Evolutionary conservation across 352 stramenopile genomes (phyloP), one percentile per base, ranked within the genome.

Genomic region (Phytophthora citricola): DNA sequence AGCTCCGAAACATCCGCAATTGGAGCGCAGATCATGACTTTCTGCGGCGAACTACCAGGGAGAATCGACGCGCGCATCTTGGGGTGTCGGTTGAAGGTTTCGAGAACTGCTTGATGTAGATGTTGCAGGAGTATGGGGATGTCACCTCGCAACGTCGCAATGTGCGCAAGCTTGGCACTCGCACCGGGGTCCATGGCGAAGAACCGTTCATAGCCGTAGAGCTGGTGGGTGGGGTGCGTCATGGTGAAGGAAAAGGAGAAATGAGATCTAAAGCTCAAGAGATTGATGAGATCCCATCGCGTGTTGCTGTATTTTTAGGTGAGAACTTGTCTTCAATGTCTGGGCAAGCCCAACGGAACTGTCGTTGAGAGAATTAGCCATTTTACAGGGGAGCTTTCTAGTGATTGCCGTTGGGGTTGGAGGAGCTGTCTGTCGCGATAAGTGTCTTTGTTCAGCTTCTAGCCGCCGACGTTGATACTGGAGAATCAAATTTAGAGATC

Each of bases 131-230:
- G 58, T 22, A 62, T 61, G 3, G 67, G 12, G 10, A 84, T 68
- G 45, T 85, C 75, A 12, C 81, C 81, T 17, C 70, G 77, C 10
- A 90, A 27, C 5, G 73, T 86, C 29, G 83, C 66, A 14, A 87
- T 69, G 50, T 87, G 78, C 12, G 79, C 79, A 3, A 90, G 63
- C 22, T 76, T 85, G 46, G 74, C 63, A 51, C 77, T 83, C 24
- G 70, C 64, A 26, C 24, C 34, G 12, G 75, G 70, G 17, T 85
- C 60, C 81, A 90, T 90, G 14, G 81, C 75, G 55, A 84, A 88
- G 70, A 90, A 90, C 40, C 81, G 76, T 69, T 90, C 81, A 44
- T 90, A 90, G 48, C 81, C 79, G 34, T 85, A 78, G 4, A 90
- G 73, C n/a, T 70, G 68, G 45, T 88, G 80, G 39, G 78, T 84